Evolutionary conservation across 345 rosid genomes (phyloP).

Genomic region (Syzygium oleosum): DNA sequence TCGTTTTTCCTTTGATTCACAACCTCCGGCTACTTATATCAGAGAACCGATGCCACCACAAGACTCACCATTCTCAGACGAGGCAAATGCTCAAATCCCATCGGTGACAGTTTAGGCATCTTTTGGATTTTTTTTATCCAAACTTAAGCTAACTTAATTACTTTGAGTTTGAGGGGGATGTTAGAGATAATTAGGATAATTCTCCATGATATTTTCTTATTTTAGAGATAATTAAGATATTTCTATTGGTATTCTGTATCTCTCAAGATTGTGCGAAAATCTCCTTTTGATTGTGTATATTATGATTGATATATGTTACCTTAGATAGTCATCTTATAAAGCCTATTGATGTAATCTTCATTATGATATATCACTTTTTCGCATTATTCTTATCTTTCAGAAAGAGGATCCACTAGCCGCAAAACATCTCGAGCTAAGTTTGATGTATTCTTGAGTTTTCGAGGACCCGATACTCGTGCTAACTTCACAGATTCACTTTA

Average conservation of each 20-base stretch:
- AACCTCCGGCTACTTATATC: neutral
- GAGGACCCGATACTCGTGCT: accelerated
- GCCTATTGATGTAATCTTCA: too few species aligned
- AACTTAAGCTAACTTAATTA: too few species aligned
- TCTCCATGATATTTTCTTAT: neutral
- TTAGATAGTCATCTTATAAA: too few species aligned
- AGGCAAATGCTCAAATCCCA: neutral
- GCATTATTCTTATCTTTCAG: too few species aligned
- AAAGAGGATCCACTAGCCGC: neutral
- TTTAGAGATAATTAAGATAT: neutral
- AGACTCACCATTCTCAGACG: neutral
- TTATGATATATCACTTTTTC: too few species aligned
- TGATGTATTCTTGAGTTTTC: neutral
- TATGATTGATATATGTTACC: neutral
- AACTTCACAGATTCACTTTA: neutral
- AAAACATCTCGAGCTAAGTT: neutral
- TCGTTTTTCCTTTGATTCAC: neutral
- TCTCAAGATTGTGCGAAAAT: too few species aligned
- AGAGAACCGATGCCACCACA: neutral
- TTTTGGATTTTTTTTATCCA: too few species aligned
- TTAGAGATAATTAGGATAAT: too few species aligned
- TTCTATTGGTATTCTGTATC: too few species aligned
- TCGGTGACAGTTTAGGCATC: too few species aligned
- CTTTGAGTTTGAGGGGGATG: neutral
- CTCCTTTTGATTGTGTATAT: too few species aligned